Conservation (phyloP, 306 rosid species). For the Pterocarpus santalinus region DNA sequence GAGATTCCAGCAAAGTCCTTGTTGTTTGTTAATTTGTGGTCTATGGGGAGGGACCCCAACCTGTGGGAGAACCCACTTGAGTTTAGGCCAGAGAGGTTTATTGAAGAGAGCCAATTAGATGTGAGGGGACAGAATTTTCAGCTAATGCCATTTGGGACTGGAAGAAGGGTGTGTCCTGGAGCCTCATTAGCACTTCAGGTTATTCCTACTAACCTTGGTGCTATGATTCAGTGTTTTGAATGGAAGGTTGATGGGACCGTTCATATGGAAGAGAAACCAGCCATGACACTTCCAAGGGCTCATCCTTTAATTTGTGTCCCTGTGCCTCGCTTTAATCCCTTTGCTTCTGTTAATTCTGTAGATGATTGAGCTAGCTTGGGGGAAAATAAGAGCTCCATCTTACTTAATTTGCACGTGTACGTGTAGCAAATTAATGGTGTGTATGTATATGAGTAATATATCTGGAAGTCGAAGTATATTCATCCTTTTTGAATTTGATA, state of each 20-base stretch:
- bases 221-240: slow-evolving; percentile 47
- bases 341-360: neutral
- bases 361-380: neutral
- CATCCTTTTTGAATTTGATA: too few relatives aligned
- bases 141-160: slow-evolving; percentile 68
- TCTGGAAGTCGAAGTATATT: too few relatives aligned
- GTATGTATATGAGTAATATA: too few relatives aligned
- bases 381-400: neutral
- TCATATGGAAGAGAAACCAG: slow-evolving; percentile 48
- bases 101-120: slow-evolving; percentile 48
- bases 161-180: slow-evolving; percentile 48
- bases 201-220: slow-evolving; percentile 30
- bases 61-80: slow-evolving; percentile 69
- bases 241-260: slow-evolving; percentile 31
- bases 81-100: slow-evolving; percentile 74
- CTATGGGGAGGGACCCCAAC: slow-evolving; percentile 69
- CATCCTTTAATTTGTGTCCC: slow-evolving; percentile 43
- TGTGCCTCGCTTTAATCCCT: neutral
- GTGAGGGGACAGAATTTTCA: slow-evolving; percentile 67
- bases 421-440: neutral
- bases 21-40: slow-evolving; percentile 68
- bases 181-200: slow-evolving; percentile 43
- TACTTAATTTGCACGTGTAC: neutral
- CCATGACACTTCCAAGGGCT: slow-evolving; percentile 43
- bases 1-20: slow-evolving; percentile 65